Percentiles rank a stretch among this genome's conserved stretches.
Conservation (phyloP, 2,329 filamentous ascomycete genomes). For the Rhynchosporium graminicola region DNA sequence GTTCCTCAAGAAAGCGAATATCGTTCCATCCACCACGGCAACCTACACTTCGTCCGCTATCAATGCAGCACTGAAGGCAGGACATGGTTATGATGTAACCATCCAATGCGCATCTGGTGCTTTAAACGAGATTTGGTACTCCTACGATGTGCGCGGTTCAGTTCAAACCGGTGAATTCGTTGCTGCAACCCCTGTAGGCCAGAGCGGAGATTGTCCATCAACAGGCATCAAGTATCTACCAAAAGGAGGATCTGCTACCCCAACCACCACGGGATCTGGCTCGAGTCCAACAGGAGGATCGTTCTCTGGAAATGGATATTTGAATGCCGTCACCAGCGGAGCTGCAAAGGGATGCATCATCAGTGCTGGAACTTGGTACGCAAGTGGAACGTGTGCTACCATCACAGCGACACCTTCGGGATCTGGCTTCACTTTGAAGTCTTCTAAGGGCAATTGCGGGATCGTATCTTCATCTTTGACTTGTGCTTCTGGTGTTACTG, state of each 20-base stretch:
- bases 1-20: slow-evolving; percentile 61
- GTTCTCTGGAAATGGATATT: slow-evolving; percentile 56
- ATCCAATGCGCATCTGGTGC: slow-evolving; percentile 48
- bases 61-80: slow-evolving; percentile 45
- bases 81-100: slow-evolving; percentile 49
- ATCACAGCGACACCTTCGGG: slow-evolving; percentile 55
- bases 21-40: slow-evolving; percentile 48
- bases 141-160: slow-evolving; percentile 53
- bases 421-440: slow-evolving; percentile 49
- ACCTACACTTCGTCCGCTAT: slow-evolving; percentile 49
- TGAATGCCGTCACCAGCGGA: slow-evolving; percentile 53
- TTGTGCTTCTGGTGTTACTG: slow-evolving; percentile 52
- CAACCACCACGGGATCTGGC: slow-evolving; percentile 44
- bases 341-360: slow-evolving; percentile 68
- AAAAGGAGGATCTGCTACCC: slow-evolving; percentile 40
- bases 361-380: slow-evolving; percentile 66
- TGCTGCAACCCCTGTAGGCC: slow-evolving; percentile 36
- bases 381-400: slow-evolving; percentile 65
- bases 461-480: slow-evolving; percentile 54
- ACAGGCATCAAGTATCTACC: slow-evolving; percentile 59
- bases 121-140: slow-evolving; percentile 56
- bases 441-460: slow-evolving; percentile 60
- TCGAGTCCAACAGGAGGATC: slow-evolving; percentile 36
- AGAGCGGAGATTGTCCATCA: slow-evolving; percentile 51
- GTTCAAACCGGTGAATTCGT: slow-evolving; percentile 52